phyloP scores from a whole-genome alignment of 805 yeast species.

The Peterozyma xylosa region DNA sequence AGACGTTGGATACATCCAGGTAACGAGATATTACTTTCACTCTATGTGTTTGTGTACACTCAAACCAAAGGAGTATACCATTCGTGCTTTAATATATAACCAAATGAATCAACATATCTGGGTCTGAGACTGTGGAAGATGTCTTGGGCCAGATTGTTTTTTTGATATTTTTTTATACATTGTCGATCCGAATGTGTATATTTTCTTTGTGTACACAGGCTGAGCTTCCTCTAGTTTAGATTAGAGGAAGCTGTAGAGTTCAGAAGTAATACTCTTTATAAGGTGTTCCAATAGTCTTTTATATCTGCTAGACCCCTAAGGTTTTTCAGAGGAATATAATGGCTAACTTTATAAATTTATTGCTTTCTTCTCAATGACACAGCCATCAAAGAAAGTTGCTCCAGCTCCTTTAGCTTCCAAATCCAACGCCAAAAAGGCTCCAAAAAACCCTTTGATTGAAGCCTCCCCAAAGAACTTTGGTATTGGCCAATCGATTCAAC shows the following conservation, averaged over 20 bases:
- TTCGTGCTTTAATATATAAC: slow-evolving; percentile 11
- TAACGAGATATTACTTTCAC: neutral
- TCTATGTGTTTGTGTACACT: slow-evolving; percentile 7
- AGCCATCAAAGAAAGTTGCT: slow-evolving; percentile 68
- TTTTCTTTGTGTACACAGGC: slow-evolving; percentile 19
- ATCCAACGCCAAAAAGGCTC: slow-evolving; percentile 38
- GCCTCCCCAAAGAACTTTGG: slow-evolving; percentile 91
- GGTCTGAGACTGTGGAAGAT: neutral
- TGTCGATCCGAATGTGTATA: slow-evolving; percentile 8
- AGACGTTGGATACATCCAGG: slow-evolving; percentile 17
- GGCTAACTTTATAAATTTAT: too few relatives aligned
- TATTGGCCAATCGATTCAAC: slow-evolving; percentile 94
- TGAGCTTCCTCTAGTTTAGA: slow-evolving; percentile 15
- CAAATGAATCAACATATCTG: neutral
- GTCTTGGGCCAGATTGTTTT: neutral
- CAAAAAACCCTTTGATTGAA: slow-evolving; percentile 82
- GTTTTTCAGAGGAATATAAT: too few relatives aligned
- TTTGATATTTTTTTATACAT: neutral
- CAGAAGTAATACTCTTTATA: slow-evolving; percentile 7
- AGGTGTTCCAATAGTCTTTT: slow-evolving; percentile 7
- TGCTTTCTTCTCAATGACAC: slow-evolving; percentile 7
- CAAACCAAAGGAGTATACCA: slow-evolving; percentile 12
- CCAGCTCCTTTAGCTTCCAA: slow-evolving; percentile 96
- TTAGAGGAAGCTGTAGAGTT: slow-evolving; percentile 18
- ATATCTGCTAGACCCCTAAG: too few relatives aligned